Percentiles rank a stretch among this genome's conserved stretches.
Conservation (phyloP, 106 monocot species). For the Dendrobium huoshanense region DNA sequence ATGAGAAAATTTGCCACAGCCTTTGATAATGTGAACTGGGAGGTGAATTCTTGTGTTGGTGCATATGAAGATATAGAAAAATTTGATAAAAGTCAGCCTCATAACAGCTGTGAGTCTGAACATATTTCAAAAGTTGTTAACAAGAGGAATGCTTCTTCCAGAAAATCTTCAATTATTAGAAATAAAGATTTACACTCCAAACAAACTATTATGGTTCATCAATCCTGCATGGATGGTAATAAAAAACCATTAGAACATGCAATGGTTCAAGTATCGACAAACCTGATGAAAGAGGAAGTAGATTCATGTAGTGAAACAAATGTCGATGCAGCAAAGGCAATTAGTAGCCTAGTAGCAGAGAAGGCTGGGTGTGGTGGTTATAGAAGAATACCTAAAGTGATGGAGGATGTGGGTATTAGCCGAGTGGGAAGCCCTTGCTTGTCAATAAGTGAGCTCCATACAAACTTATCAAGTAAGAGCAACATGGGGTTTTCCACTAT, state of each 20-base stretch:
- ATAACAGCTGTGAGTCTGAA: conserved; percentile 29
- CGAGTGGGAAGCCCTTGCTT: conserved; percentile 61
- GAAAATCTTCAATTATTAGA: conserved; percentile 32
- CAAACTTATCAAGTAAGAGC: conserved; percentile 31
- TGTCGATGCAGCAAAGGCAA: conserved; percentile 15
- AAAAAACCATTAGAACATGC: conserved; percentile 23
- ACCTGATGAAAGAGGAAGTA: conserved; percentile 47
- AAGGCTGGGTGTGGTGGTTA: conserved; percentile 20
- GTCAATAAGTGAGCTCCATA: conserved; percentile 31
- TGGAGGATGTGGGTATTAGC: conserved; percentile 33
- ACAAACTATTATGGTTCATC: conserved; percentile 24
- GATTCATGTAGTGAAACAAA: conserved; percentile 38
- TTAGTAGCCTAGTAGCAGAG: conserved; percentile 19
- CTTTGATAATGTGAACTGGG: conserved; percentile 43
- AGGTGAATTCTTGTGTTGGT: conserved; percentile 38
- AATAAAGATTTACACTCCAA: conserved; percentile 17
- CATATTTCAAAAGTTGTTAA: conserved; percentile 18
- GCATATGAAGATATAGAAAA: conserved; percentile 10
- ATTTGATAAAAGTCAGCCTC: conserved; percentile 16
- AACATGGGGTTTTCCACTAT: conserved; percentile 12
- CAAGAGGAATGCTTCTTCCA: conserved; percentile 9
- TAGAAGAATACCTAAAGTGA: conserved; percentile 20
- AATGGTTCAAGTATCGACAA: background rate
- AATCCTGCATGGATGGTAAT: conserved; percentile 8
- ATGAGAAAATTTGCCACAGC: conserved; percentile 45